Conservation (phyloP, 495 filamentous ascomycete genomes). For the Letharia lupina region DNA sequence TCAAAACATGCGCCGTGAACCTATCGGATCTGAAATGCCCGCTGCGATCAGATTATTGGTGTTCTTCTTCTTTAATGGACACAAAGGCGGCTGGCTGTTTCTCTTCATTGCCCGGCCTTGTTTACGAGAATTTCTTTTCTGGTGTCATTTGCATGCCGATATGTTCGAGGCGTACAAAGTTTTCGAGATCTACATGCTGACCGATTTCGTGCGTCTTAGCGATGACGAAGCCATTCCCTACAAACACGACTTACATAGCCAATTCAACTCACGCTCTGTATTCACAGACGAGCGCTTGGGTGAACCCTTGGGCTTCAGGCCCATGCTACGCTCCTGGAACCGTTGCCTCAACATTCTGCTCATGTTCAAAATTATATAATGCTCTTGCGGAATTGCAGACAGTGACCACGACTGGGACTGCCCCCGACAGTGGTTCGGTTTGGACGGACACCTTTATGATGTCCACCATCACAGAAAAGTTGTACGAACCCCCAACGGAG, state of each 20-base stretch:
- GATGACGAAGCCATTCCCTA: neutral
- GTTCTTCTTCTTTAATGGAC: neutral
- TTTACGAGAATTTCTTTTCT: neutral
- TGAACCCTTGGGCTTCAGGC: conserved; percentile 1
- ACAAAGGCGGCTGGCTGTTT: neutral
- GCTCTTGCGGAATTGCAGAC: neutral
- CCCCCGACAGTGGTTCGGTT: neutral
- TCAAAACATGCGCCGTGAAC: neutral
- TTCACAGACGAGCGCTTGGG: neutral
- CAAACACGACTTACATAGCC: neutral
- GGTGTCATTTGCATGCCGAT: neutral
- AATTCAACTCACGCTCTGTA: neutral
- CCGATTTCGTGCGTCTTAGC: neutral
- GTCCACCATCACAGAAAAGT: neutral
- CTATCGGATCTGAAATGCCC: neutral
- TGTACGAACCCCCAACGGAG: neutral
- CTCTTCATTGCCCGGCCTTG: neutral
- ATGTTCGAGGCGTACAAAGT: neutral
- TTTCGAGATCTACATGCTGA: neutral
- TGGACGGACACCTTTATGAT: neutral
- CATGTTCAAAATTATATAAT: neutral
- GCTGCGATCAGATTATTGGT: neutral
- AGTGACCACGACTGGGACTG: neutral
- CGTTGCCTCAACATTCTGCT: neutral
- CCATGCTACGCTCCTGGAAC: neutral